phyloP scores from a whole-genome alignment of 2,329 filamentous ascomycete species.

The Mycosphaerella arachidis region DNA sequence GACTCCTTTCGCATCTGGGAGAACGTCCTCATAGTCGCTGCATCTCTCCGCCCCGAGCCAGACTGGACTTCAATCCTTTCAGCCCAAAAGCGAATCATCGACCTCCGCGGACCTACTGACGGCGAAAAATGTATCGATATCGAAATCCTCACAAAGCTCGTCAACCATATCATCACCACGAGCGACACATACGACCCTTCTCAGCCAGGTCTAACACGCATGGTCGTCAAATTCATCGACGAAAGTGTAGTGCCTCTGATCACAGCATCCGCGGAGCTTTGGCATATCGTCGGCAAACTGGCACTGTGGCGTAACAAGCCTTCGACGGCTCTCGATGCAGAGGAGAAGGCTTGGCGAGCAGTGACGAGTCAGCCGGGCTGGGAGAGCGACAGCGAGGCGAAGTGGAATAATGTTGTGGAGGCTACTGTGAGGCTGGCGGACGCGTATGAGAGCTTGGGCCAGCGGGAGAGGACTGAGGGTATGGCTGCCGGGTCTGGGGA shows the following conservation, averaged over 20 bases:
- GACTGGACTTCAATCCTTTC: slow-evolving; percentile 70
- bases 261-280: slow-evolving; percentile 71
- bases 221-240: slow-evolving; percentile 70
- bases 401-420: slow-evolving; percentile 69
- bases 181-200: slow-evolving; percentile 41
- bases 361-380: slow-evolving; percentile 54
- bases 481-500: slow-evolving; percentile 46
- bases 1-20: slow-evolving; percentile 94
- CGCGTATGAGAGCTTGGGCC: slow-evolving; percentile 69
- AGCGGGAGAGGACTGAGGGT: slow-evolving; percentile 49
- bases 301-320: slow-evolving; percentile 70
- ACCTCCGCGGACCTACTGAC: slow-evolving; percentile 60
- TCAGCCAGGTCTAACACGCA: slow-evolving; percentile 50
- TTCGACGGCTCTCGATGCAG: slow-evolving; percentile 68
- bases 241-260: slow-evolving; percentile 74
- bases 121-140: slow-evolving; percentile 76
- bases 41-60: slow-evolving; percentile 65
- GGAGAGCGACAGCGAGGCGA: slow-evolving; percentile 52
- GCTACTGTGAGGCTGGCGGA: slow-evolving; percentile 78
- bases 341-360: slow-evolving; percentile 86
- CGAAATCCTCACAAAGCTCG: slow-evolving; percentile 65
- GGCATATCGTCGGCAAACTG: slow-evolving; percentile 67
- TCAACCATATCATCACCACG: slow-evolving; percentile 63
- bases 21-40: slow-evolving; percentile 84
- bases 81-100: slow-evolving; percentile 69